Percentiles rank a stretch among this genome's conserved stretches.
Conservation (phyloP, 768 basidiomycete species). For the Rubroboletus satanas region DNA sequence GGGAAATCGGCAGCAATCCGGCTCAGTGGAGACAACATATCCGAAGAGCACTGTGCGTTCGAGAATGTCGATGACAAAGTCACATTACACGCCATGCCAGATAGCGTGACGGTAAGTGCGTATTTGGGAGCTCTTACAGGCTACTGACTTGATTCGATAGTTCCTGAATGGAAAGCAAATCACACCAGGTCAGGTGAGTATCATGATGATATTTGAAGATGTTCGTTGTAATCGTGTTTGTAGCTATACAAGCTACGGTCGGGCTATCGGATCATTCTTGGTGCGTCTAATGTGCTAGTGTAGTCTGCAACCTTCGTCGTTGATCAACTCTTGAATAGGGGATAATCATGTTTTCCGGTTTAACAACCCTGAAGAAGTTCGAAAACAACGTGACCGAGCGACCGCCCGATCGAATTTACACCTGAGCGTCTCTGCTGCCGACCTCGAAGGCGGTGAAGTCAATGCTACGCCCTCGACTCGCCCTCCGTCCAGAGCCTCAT, state of each 20-base stretch:
- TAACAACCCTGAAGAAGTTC: conserved; percentile 92
- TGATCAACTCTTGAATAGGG: conserved; percentile 43
- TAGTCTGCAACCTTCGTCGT: not conserved
- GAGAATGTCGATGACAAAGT: conserved; percentile 86
- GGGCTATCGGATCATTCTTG: conserved; percentile 95
- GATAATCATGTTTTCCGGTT: conserved; percentile 98
- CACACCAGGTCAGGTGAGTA: conserved; percentile 63
- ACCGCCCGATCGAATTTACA: conserved; percentile 68
- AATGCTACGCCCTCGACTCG: conserved; percentile 49
- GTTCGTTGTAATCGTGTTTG: conserved; percentile 12
- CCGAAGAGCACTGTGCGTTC: conserved; percentile 90
- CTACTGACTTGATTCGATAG: conserved; percentile 37
- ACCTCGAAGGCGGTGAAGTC: conserved; percentile 51
- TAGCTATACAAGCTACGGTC: conserved; percentile 83
- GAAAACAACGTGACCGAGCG: conserved; percentile 83
- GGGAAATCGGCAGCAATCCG: conserved; percentile 82
- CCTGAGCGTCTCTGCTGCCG: conserved; percentile 59
- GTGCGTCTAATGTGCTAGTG: conserved; percentile 37
- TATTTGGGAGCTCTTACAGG: not conserved
- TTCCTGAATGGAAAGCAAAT: conserved; percentile 94
- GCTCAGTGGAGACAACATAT: conserved; percentile 87
- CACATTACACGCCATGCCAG: conserved; percentile 69
- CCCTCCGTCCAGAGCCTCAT: conserved; percentile 75
- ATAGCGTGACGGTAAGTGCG: conserved; percentile 74
- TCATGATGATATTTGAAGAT: not conserved